Evolutionary conservation across 495 filamentous ascomycete species (phyloP).

Genomic region (Trichoderma parareesei): DNA sequence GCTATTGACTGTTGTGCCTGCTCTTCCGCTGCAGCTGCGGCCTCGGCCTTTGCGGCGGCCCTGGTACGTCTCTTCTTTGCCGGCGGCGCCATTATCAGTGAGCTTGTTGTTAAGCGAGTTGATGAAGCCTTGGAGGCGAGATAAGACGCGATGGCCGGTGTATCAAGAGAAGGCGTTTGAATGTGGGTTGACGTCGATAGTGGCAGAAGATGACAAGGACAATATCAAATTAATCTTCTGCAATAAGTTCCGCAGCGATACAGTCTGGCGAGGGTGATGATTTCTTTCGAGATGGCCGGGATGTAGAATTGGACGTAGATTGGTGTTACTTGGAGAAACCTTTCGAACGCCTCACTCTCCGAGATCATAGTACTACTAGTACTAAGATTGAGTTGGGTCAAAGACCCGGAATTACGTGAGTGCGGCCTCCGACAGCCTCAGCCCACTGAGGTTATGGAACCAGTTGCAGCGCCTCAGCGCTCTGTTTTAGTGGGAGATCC

Average conservation of each 20-base stretch:
- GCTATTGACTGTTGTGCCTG: not conserved
- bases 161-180: not conserved
- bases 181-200: not conserved
- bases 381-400: not conserved
- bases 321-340: not conserved
- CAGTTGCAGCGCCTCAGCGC: not conserved
- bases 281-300: too few relatives aligned
- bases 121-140: too few relatives aligned
- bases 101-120: not conserved
- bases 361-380: not conserved
- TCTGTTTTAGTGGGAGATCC: conserved; percentile 2
- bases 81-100: not conserved
- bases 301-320: too few relatives aligned
- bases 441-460: too few relatives aligned
- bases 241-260: not conserved
- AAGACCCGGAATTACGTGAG: not conserved
- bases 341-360: not conserved
- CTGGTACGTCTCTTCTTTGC: not conserved
- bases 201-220: too few relatives aligned
- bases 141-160: too few relatives aligned
- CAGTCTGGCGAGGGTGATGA: too few relatives aligned
- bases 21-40: not conserved
- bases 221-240: too few relatives aligned
- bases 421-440: not conserved
- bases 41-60: not conserved